Evolutionary conservation across 2,329 filamentous ascomycete genomes (phyloP).

Genomic region (Penicillium sclerotiorum): DNA sequence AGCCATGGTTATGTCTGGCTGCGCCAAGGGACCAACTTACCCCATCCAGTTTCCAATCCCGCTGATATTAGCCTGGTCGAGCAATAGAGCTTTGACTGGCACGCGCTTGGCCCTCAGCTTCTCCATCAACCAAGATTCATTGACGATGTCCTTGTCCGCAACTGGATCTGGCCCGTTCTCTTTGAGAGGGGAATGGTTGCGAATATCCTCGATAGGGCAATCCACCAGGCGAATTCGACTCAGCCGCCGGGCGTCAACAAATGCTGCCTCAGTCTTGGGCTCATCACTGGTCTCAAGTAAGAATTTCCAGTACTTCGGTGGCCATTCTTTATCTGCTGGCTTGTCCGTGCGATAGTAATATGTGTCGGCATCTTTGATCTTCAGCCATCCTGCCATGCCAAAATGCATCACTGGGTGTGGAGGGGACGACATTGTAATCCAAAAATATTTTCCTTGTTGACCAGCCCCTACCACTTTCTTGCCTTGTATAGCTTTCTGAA

Average conservation of each 20-base stretch:
- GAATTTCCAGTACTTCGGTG: constrained; percentile 89
- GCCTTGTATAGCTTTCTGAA: constrained; percentile 72
- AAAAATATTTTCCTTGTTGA: constrained; percentile 97
- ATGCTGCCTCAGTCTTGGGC: constrained; percentile 70
- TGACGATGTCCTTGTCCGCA: constrained; percentile 75
- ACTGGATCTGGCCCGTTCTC: constrained; percentile 96
- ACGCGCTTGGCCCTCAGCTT: constrained; percentile 77
- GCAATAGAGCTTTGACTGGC: constrained; percentile 82
- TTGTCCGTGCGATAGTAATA: constrained; percentile 74
- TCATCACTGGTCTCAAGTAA: constrained; percentile 66
- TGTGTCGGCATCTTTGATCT: constrained; percentile 77
- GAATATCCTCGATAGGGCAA: constrained; percentile 74
- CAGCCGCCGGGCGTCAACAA: constrained; percentile 80
- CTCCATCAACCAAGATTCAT: constrained; percentile 70
- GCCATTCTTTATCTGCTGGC: constrained; percentile 69
- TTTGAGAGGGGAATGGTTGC: constrained; percentile 74
- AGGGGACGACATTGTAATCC: constrained; percentile 74
- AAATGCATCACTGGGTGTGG: constrained; percentile 91
- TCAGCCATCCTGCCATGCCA: constrained; percentile 80
- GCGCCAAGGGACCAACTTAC: constrained; percentile 39
- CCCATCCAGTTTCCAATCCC: constrained; percentile 98
- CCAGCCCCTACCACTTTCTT: constrained; percentile 72
- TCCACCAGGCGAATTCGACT: constrained; percentile 80
- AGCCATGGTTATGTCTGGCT: background rate
- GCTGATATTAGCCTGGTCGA: constrained; percentile 86